Base-by-base conservation (phyloP, 352 stramenopile species). In the Halophytophthora batemanensis region DNA sequence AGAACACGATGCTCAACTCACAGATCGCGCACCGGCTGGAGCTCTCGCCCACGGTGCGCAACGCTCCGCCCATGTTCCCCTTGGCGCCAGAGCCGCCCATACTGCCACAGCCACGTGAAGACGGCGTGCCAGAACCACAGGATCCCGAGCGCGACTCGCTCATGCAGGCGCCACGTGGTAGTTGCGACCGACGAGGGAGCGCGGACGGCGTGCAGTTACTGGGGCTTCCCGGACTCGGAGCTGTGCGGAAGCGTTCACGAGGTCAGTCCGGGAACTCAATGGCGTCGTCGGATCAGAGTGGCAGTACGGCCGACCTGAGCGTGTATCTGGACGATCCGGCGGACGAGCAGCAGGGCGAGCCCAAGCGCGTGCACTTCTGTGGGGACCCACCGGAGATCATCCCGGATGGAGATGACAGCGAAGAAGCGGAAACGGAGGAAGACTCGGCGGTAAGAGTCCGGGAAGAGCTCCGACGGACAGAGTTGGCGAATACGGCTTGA, bases 1-100 rank as follows among this genome's bases (percentile, higher is more conserved):
- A 82, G 40, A 94, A 94, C 50, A 94, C 83, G 46, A 60, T 94
- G 47, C 60, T 94, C 8, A 94, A 94, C 52, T 71, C 66, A 25
- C 79, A 83, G 50, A 68, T 94, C 53, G 77, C 81, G 41, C 87
- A 94, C 44, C 65, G 83, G 19, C 56, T 91, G 34, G 83, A 88
- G 51, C 66, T 90, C 1, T 90, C 78, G 6, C 76, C 77, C 14
- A 69, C 59, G 7, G 50, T 69, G 34, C 66, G 77, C 37, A 77
- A 64, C 34, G 59, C 83, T 50, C 72, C 81, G 6, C 70, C 73
- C 1, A 77, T 86, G 68, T 72, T 72, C 36, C 64, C 64, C 0
- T 66, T 72, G 59, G 57, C 53, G 11, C 54, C 52, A 0, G 49
- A 64, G 10, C 47, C 49, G 42, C 64, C 65, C 25, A 31, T 31